A percentile compares a stretch with the other conserved stretches of the same genome.
Conservation (phyloP, 1,139 yeast species). For the Geotrichum restrictum region DNA sequence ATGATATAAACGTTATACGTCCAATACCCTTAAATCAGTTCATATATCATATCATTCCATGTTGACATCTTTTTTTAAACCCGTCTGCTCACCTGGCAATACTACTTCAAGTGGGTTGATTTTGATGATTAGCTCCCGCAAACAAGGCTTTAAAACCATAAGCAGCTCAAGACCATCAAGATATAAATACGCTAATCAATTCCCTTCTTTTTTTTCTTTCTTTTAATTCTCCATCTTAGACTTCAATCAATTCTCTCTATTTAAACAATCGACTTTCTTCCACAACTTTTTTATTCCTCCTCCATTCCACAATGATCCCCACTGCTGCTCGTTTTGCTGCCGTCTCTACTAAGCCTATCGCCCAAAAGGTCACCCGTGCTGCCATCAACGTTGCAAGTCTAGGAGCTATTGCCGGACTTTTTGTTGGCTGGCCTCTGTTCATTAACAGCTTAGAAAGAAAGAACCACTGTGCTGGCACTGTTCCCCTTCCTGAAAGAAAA, state of each 20-base stretch:
- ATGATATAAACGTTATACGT: no score
- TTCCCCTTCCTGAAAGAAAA: conserved; percentile 14
- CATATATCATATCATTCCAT: no score
- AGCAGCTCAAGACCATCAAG: no score
- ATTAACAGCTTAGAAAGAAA: conserved; percentile 13
- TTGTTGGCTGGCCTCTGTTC: conserved; percentile 17
- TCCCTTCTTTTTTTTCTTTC: not conserved
- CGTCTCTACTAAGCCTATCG: conserved; percentile 11
- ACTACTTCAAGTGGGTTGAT: no score
- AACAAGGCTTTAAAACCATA: no score
- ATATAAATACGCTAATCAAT: conserved; percentile 5
- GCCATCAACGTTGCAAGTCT: conserved; percentile 14
- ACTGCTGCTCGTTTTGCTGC: conserved; percentile 18
- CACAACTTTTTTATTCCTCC: not conserved
- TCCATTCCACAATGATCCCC: conserved; percentile 13
- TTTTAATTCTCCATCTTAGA: not conserved
- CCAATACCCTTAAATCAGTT: no score
- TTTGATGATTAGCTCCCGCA: no score
- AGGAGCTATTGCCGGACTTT: conserved; percentile 14
- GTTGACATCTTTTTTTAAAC: not conserved
- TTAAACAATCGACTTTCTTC: not conserved
- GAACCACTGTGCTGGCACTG: conserved; percentile 19
- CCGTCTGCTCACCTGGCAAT: no score
- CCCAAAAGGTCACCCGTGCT: conserved; percentile 3
- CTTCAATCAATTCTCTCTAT: not conserved